Evolutionary conservation across 805 yeast species (phyloP), one percentile per base, ranked within the genome.

Genomic region (Kazachstania bromeliacearum): DNA sequence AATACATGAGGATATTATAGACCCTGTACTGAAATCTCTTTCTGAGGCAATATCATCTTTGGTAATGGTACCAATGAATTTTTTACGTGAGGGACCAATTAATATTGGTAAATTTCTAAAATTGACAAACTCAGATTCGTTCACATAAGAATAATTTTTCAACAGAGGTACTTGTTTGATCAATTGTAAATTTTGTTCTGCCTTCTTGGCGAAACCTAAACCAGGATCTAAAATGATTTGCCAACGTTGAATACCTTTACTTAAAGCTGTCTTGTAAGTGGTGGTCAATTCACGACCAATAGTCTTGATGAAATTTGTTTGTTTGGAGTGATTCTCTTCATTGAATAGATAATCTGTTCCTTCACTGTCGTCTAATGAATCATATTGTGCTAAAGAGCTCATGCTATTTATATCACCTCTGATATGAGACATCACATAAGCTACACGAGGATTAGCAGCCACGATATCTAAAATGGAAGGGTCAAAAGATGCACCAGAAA

Each of bases 181-280:
- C 1, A 85, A 48, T 16, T 68, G 68, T 22, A 88, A 45, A 55
- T 88, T 89, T 51, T 88, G 95, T 6, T 54, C 45, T n/a, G 70
- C 48, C 36, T 68, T 70, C 56, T 92, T 92, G n/a, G 97, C 96
- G 60, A 92, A 92, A 2, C 99, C 98, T 28, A 92, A 61, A 2
- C 98, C 98, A 0, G 99, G 98, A 55, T 92, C 99, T 4, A 87
- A 51, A 13, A 92, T 75, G 3, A 92, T 64, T 59, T 92, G 97
- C 95, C 96, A 92, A 57, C 89, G 76, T 40, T 69, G 66, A 1
- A 89, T 75, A 4, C 95, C 95, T 0, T 57, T 62, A 1, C 46
- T 48, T 30, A 72, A 60, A 9, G 95, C 94, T 37, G 62, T 66
- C 0, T 57, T 46, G 20, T 85, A 67, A 37, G 75, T 72, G 3